Evolutionary conservation across 805 yeast species (phyloP).

Genomic region (Zygotorulaspora chibaensis): DNA sequence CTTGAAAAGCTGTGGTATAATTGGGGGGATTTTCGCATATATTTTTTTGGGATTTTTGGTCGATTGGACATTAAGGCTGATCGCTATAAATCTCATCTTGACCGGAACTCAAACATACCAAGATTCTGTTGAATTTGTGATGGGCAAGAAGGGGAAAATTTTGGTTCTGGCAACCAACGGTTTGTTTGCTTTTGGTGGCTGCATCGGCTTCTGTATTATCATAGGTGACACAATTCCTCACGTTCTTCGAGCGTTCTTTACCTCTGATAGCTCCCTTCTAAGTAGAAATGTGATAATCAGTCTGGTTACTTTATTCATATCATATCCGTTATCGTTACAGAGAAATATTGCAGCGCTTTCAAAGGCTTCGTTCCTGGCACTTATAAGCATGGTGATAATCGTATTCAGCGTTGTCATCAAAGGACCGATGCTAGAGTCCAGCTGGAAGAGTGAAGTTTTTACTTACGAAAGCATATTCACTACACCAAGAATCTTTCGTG

Average conservation of each 20-base stretch:
- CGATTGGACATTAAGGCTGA: constrained; percentile 83
- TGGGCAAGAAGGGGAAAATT: constrained; percentile 67
- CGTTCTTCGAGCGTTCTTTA: constrained; percentile 65
- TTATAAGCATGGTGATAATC: constrained; percentile 77
- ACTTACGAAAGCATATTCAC: constrained; percentile 46
- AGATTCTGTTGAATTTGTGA: constrained; percentile 75
- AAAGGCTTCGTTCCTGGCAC: constrained; percentile 80
- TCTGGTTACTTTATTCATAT: constrained; percentile 63
- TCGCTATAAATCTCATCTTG: constrained; percentile 75
- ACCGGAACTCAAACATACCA: constrained; percentile 78
- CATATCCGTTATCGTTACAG: constrained; percentile 78
- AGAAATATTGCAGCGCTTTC: constrained; percentile 81
- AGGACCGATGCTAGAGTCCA: constrained; percentile 58
- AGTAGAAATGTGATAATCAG: constrained; percentile 65
- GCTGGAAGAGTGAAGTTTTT: constrained; percentile 45
- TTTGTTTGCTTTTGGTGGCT: constrained; percentile 89
- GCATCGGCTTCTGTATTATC: constrained; percentile 88
- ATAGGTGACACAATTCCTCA: constrained; percentile 95
- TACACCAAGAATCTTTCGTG: constrained; percentile 71
- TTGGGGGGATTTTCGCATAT: constrained; percentile 66
- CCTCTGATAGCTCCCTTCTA: constrained; percentile 19
- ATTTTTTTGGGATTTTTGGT: constrained; percentile 60
- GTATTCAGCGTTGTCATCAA: constrained; percentile 66
- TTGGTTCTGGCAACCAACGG: constrained; percentile 73
- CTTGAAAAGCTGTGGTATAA: constrained; percentile 69